Percentiles rank a stretch among this genome's conserved stretches.
Evolutionary conservation across 2,329 filamentous ascomycete genomes (phyloP).

Genomic region (Metarhizium anisopliae): DNA sequence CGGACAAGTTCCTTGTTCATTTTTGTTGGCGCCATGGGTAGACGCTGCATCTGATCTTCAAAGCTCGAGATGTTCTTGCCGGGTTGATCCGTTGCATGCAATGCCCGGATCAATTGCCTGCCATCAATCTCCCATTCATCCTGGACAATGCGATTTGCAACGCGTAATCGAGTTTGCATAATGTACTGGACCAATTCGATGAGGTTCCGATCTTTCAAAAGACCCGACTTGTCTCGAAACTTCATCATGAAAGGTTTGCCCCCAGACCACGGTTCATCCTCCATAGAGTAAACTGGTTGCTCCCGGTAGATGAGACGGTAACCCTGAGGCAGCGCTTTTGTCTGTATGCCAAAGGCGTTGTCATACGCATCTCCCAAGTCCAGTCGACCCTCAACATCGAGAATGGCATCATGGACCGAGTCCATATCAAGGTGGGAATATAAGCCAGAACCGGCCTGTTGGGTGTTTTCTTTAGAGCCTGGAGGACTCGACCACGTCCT

Average conservation of each 20-base stretch:
- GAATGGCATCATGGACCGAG: conserved; percentile 23
- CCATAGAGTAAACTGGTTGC: conserved; percentile 6
- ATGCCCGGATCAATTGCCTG: conserved; percentile 14
- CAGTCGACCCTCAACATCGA: conserved; percentile 19
- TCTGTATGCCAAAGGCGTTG: conserved; percentile 3
- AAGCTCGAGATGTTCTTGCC: conserved; percentile 14
- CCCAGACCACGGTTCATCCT: conserved; percentile 5
- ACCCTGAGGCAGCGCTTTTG: conserved; percentile 2
- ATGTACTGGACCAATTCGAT: conserved; percentile 20
- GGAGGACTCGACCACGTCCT: conserved; percentile 5
- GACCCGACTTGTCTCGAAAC: conserved; percentile 16
- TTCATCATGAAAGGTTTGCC: conserved; percentile 15
- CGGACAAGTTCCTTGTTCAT: conserved; percentile 39
- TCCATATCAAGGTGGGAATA: conserved; percentile 29
- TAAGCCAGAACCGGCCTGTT: conserved; percentile 11
- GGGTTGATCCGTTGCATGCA: conserved; percentile 12
- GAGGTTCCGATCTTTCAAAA: conserved; percentile 17
- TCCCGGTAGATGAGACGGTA: conserved; percentile 2
- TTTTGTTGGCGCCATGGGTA: conserved; percentile 32
- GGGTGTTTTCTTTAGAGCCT: conserved; percentile 10
- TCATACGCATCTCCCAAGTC: conserved; percentile 6
- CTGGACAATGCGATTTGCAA: conserved; percentile 19
- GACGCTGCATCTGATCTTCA: conserved; percentile 28
- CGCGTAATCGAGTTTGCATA: conserved; percentile 19
- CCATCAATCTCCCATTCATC: conserved; percentile 22